Conservation (phyloP, 2,329 filamentous ascomycete genomes). For the Talaromyces marneffei region DNA sequence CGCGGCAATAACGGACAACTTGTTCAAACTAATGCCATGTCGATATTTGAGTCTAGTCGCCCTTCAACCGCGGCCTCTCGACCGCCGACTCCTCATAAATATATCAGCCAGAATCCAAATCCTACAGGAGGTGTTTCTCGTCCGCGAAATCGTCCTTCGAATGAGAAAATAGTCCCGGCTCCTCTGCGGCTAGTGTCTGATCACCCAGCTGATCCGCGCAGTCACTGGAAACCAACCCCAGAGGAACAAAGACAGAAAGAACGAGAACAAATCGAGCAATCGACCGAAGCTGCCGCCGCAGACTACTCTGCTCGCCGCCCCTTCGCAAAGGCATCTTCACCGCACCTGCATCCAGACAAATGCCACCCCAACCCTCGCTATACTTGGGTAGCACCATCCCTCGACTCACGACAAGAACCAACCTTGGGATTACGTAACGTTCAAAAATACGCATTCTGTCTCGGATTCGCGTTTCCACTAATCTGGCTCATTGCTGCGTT, state of each 20-base stretch:
- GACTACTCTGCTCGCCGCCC: slow-evolving; percentile 22
- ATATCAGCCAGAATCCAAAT: slow-evolving; percentile 25
- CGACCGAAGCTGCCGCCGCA: slow-evolving; percentile 17
- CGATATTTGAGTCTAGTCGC: slow-evolving; percentile 28
- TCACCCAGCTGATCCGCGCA: slow-evolving; percentile 38
- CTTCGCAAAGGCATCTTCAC: slow-evolving; percentile 64
- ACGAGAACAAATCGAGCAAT: slow-evolving; percentile 15
- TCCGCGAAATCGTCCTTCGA: slow-evolving; percentile 23
- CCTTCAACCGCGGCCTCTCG: slow-evolving; percentile 22
- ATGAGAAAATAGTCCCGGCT: slow-evolving; percentile 15
- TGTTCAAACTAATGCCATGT: slow-evolving; percentile 40
- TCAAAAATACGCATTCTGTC: slow-evolving; percentile 67
- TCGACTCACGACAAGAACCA: slow-evolving; percentile 59
- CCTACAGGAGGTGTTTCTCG: slow-evolving; percentile 25
- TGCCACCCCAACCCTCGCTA: slow-evolving; percentile 51
- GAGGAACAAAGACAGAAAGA: slow-evolving; percentile 20
- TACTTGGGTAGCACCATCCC: slow-evolving; percentile 68
- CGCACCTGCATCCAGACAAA: slow-evolving; percentile 62
- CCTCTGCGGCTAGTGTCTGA: slow-evolving; percentile 23
- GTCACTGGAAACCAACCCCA: slow-evolving; percentile 36
- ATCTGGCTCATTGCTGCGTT: slow-evolving; percentile 77
- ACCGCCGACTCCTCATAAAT: slow-evolving; percentile 23
- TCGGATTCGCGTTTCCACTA: slow-evolving; percentile 75
- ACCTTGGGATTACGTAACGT: slow-evolving; percentile 62
- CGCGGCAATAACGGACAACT: slow-evolving; percentile 54